Evolutionary conservation across 176 grass and related monocot genomes (phyloP).

Genomic region (Microstegium vimineum): DNA sequence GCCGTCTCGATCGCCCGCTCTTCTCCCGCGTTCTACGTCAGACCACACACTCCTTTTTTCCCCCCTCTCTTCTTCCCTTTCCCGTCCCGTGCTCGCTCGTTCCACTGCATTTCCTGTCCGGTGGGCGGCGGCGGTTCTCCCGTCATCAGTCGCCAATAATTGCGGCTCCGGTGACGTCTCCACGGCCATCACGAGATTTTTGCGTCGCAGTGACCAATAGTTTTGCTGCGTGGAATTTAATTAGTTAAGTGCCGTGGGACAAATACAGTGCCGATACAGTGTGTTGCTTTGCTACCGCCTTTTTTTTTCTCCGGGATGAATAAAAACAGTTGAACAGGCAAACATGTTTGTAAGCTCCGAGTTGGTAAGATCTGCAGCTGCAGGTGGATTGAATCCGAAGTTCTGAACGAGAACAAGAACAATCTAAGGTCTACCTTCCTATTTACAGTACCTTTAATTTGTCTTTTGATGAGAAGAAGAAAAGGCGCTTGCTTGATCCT

Average conservation of each 20-base stretch:
- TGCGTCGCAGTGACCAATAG: background rate
- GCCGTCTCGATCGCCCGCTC: conserved; percentile 3
- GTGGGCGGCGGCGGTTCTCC: conserved; percentile 17
- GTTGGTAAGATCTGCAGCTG: conserved; percentile 4
- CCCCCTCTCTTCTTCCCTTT: background rate
- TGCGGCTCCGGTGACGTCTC: conserved; percentile 14
- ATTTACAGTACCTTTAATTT: background rate
- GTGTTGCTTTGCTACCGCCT: background rate
- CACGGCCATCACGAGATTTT: background rate
- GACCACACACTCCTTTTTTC: conserved; percentile 23
- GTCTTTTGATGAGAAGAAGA: background rate
- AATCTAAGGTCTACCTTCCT: background rate
- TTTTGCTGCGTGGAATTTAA: background rate
- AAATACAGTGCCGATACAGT: background rate
- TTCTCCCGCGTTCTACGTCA: conserved; percentile 32
- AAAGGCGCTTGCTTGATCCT: background rate
- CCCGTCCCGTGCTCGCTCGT: no score
- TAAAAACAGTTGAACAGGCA: background rate
- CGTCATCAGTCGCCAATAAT: conserved; percentile 24
- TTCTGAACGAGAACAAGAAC: background rate
- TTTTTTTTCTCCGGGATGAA: background rate
- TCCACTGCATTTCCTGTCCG: background rate
- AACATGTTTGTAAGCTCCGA: background rate
- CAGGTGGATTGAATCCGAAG: background rate
- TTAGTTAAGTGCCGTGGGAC: background rate